Conservation (phyloP, 2,329 filamentous ascomycete species). For the Botrytis pseudocinerea region DNA sequence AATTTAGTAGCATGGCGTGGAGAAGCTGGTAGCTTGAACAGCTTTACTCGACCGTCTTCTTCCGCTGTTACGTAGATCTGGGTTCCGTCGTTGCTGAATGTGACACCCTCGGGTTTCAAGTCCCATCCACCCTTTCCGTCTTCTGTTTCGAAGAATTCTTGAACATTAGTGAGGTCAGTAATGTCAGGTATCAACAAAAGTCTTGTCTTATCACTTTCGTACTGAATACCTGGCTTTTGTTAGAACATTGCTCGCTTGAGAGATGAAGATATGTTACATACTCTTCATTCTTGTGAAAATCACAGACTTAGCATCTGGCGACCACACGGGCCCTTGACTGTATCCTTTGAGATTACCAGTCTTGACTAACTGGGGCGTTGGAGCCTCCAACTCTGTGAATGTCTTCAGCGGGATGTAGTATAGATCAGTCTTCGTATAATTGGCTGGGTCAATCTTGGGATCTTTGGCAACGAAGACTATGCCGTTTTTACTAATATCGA, state of each 20-base stretch:
- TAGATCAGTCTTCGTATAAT: constrained; percentile 79
- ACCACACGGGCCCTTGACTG: constrained; percentile 68
- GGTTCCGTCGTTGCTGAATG: constrained; percentile 60
- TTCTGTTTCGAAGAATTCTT: constrained; percentile 61
- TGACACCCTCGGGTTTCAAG: constrained; percentile 54
- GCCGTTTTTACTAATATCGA: constrained; percentile 67
- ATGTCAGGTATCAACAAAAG: constrained; percentile 66
- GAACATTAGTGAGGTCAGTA: constrained; percentile 55
- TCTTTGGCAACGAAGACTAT: constrained; percentile 77
- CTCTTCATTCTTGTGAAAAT: constrained; percentile 79
- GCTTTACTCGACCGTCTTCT: constrained; percentile 60
- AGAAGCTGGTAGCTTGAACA: constrained; percentile 62
- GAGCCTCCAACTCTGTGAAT: constrained; percentile 56
- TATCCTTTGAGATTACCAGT: constrained; percentile 65
- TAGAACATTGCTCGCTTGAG: background rate
- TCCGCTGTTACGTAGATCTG: constrained; percentile 75
- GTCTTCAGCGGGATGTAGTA: constrained; percentile 68
- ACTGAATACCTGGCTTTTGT: constrained; percentile 51
- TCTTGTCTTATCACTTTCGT: constrained; percentile 78
- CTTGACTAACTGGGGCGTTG: constrained; percentile 53
- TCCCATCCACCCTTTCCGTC: constrained; percentile 67
- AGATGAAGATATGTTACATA: background rate
- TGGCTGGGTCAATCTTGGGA: constrained; percentile 66
- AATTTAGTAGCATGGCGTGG: constrained; percentile 51
- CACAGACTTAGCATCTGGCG: constrained; percentile 66